phyloP scores from a whole-genome alignment of 805 yeast species.

The Komagataella phaffii region DNA sequence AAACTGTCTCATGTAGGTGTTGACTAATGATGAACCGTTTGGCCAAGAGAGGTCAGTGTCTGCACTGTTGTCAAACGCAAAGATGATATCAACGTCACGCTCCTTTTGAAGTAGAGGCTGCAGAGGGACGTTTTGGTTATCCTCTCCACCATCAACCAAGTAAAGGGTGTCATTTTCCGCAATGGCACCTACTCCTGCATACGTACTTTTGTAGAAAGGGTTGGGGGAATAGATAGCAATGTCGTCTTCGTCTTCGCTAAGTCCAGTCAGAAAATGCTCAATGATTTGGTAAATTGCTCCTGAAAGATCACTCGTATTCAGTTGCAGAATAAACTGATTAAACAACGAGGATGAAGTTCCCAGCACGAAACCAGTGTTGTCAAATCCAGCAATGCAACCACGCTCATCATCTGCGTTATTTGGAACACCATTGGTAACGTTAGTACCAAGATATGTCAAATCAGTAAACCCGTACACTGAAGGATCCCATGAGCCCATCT shows the following conservation, averaged over 20 bases:
- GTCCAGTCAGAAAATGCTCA: conserved; percentile 26
- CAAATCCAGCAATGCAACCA: conserved; percentile 54
- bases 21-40: conserved; percentile 44
- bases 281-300: conserved; percentile 34
- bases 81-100: conserved; percentile 46
- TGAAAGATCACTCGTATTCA: conserved; percentile 38
- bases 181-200: conserved; percentile 23
- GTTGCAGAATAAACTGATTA: conserved; percentile 47
- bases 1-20: conserved; percentile 49
- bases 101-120: conserved; percentile 50
- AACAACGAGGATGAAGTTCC: conserved; percentile 79
- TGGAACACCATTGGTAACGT: conserved; percentile 28
- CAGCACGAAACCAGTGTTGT: conserved; percentile 69
- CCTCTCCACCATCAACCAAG: conserved; percentile 75
- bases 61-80: conserved; percentile 57
- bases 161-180: conserved; percentile 27
- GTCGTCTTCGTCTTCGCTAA: conserved; percentile 38
- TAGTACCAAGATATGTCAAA: conserved; percentile 39
- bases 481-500: conserved; percentile 57
- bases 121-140: conserved; percentile 57
- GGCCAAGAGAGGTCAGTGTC: conserved; percentile 56
- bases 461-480: conserved; percentile 31
- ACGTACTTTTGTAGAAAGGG: conserved; percentile 39
- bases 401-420: conserved; percentile 9
- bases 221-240: conserved; percentile 64